Base-by-base conservation (phyloP, 306 rosid species). In the Arachis hypogaea region DNA sequence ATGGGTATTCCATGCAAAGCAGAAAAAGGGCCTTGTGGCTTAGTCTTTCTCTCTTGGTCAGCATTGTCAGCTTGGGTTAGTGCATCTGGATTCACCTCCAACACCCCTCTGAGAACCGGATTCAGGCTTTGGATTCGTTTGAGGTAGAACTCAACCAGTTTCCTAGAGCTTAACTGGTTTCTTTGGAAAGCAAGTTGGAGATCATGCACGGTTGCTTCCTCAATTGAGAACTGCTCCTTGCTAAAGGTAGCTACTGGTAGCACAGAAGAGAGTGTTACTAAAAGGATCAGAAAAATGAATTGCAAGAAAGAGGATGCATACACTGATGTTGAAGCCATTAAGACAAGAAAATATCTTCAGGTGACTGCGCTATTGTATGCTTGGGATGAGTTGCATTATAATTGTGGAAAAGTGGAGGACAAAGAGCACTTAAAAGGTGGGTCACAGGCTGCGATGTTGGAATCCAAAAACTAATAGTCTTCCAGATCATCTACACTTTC, bases 51-150 rank as follows among this genome's bases (percentile, higher is more conserved):
- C 65, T 82, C 81, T 0, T 11, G 38, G 50, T 88, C 90, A 36
- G 92, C 92, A 44, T 9, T 66, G 14, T 85, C 90, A 8, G 92
- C 96, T 57, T 60, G 77, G 46, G 83, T 52, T 1, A 80, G 63
- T 5, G 85, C 93, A 61, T 88, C 92, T 8, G 96, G 96, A 61
- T 90, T 88, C 28, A 86, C 74, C 69, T 88, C 96, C 18, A 85
- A 36, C 0, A 91, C 89, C 3, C 85, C 85, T 57, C 50, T 69
- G 9, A 91, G 88, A 29, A 79, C 2, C 2, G 83, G 80, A 45
- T 88, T 88, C 28, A 85, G 78, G 18, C 3, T 73, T 3, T 68
- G 8, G 52, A 91, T 88, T 47, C 81, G 58, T 12, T 69, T 52
- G 0, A 85, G 71, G 66, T 91, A 91, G 78, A 91, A 80, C 43